phyloP scores from a whole-genome alignment of 495 filamentous ascomycete genomes.

The Xylaria grammica region DNA sequence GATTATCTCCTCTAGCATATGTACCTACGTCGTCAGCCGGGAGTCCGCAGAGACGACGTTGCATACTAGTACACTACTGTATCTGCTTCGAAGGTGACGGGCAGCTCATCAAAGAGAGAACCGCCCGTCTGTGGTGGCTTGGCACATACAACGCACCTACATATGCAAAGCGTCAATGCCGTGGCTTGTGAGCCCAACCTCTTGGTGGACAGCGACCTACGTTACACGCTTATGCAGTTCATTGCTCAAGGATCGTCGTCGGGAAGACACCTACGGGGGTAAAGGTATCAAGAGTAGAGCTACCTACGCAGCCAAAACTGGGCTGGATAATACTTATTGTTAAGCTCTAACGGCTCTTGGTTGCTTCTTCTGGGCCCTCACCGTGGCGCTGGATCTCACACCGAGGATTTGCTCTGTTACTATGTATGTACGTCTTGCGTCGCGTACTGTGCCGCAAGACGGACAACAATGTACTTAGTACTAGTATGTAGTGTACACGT shows the following conservation, averaged over 20 bases:
- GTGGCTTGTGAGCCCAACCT: slow-evolving; percentile 17
- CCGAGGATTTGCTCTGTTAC: slow-evolving; percentile 4
- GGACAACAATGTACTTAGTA: not conserved
- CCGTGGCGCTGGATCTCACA: slow-evolving; percentile 23
- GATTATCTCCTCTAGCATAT: not conserved
- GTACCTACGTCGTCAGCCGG: not conserved
- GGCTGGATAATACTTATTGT: slow-evolving; percentile 2
- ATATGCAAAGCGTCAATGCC: slow-evolving; percentile 25
- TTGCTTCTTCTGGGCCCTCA: not conserved
- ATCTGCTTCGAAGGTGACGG: slow-evolving; percentile 11
- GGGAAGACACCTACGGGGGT: slow-evolving; percentile 9
- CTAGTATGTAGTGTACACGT: not conserved
- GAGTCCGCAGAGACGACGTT: slow-evolving; percentile 3
- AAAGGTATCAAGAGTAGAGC: not conserved
- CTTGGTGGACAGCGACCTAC: slow-evolving; percentile 5
- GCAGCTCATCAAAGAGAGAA: slow-evolving; percentile 17
- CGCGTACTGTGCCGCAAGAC: not conserved
- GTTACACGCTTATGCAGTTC: slow-evolving; percentile 24
- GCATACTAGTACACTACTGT: too few species aligned
- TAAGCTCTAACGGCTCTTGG: not conserved
- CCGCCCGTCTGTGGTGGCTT: not conserved
- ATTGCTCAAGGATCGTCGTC: slow-evolving; percentile 13
- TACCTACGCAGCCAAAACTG: not conserved
- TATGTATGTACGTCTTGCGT: not conserved
- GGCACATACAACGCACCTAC: slow-evolving; percentile 20